These are phyloP conservation scores for Anisogramma anomala DNA, from an alignment of 2,329 filamentous ascomycete species.

Conservation along the genomic window DNA sequence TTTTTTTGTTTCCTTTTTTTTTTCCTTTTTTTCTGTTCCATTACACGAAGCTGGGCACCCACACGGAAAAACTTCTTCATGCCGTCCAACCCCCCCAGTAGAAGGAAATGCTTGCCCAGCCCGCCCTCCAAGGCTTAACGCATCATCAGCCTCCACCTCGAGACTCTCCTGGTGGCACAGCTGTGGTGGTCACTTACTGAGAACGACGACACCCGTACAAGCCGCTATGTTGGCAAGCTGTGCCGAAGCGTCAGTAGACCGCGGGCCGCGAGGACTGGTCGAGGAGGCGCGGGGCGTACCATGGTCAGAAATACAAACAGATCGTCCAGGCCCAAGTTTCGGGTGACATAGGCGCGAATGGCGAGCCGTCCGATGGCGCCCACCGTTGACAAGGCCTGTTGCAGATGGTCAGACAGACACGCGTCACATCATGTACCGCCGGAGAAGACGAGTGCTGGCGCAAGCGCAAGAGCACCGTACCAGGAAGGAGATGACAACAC, in stretches of 20 bases:
- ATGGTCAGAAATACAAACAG: constrained; percentile 14
- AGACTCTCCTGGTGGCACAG: background rate
- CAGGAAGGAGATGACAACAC: constrained; percentile 14
- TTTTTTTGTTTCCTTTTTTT: too few relatives aligned
- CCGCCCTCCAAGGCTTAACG: background rate
- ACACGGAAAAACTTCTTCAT: constrained; percentile 12
- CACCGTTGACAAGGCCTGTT: constrained; percentile 9
- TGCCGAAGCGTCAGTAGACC: background rate
- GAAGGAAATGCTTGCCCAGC: constrained; percentile 8
- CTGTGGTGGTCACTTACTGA: background rate
- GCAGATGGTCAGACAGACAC: background rate
- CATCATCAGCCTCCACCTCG: background rate
- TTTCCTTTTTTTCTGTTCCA: too few relatives aligned
- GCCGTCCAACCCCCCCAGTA: background rate
- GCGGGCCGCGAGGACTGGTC: background rate
- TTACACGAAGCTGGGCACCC: background rate
- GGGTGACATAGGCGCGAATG: constrained; percentile 13
- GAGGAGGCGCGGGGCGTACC: constrained; percentile 4
- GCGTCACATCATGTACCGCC: too few relatives aligned
- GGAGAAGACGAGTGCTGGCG: too few relatives aligned
- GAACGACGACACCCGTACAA: background rate
- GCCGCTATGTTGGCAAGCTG: background rate
- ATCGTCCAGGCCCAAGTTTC: constrained; percentile 15
- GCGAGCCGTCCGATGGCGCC: constrained; percentile 15
- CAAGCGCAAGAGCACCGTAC: background rate